phyloP scores from a whole-genome alignment of 306 rosid species.

The Vigna reflexopilosa region DNA sequence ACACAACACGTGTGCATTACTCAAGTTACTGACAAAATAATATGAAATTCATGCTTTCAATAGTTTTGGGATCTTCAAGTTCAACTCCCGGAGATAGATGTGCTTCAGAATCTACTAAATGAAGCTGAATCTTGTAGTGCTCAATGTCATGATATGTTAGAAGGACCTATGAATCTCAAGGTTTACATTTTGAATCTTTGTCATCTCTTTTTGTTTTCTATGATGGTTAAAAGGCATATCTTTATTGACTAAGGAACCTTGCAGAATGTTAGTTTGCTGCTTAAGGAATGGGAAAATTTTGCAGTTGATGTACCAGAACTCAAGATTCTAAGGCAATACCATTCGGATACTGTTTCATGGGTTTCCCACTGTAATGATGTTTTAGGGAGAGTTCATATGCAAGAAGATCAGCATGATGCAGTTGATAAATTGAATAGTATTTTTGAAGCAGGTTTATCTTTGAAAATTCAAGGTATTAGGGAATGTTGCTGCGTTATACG shows the following conservation, averaged over 20 bases:
- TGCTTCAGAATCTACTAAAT: constrained; percentile 64
- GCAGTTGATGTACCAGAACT: constrained; percentile 76
- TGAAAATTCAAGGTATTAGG: constrained; percentile 80
- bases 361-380: constrained; percentile 62
- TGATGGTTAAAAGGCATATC: constrained; percentile 32
- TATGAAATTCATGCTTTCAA: constrained; percentile 42
- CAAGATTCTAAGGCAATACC: constrained; percentile 72
- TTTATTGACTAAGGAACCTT: constrained; percentile 45
- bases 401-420: constrained; percentile 64
- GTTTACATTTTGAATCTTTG: constrained; percentile 50
- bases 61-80: constrained; percentile 74
- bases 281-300: constrained; percentile 66
- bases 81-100: constrained; percentile 70
- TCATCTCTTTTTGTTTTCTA: constrained; percentile 19
- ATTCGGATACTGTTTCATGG: constrained; percentile 74
- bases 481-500: constrained; percentile 31
- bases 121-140: constrained; percentile 70
- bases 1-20: constrained; percentile 22
- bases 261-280: constrained; percentile 75
- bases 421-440: constrained; percentile 67
- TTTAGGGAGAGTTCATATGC: constrained; percentile 56
- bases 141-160: constrained; percentile 64
- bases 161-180: constrained; percentile 73
- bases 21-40: constrained; percentile 27
- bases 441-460: constrained; percentile 69